Evolutionary conservation across 495 filamentous ascomycete genomes (phyloP).

Genomic region (Penicillium longicatenatum): DNA sequence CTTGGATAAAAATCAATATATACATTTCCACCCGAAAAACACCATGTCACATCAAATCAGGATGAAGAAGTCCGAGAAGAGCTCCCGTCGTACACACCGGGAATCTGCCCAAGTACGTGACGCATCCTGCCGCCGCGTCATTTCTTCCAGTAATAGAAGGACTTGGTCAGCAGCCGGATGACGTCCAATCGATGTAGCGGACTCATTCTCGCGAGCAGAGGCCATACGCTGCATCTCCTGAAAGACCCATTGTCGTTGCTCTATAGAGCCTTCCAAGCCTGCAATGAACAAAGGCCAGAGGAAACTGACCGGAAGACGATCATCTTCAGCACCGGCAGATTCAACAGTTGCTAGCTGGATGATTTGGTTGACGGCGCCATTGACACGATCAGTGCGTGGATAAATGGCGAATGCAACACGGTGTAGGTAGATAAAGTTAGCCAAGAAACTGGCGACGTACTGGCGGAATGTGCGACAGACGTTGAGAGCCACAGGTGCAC

Average conservation of each 20-base stretch:
- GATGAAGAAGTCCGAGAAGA: constrained; percentile 42
- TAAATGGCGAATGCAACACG: constrained; percentile 47
- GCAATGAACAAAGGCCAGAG: constrained; percentile 44
- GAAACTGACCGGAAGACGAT: constrained; percentile 35
- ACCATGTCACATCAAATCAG: constrained; percentile 15
- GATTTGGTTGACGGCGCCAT: constrained; percentile 42
- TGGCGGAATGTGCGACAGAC: constrained; percentile 40
- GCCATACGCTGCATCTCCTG: constrained; percentile 42
- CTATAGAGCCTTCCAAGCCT: constrained; percentile 36
- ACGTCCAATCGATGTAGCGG: constrained; percentile 10
- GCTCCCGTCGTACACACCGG: constrained; percentile 37
- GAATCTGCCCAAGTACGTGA: constrained; percentile 45
- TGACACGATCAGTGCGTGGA: constrained; percentile 43
- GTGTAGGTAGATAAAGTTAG: constrained; percentile 45
- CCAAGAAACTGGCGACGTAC: constrained; percentile 44
- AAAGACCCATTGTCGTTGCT: constrained; percentile 40
- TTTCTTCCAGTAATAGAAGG: constrained; percentile 38
- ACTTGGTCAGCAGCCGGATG: constrained; percentile 40
- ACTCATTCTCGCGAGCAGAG: constrained; percentile 4
- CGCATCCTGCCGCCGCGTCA: constrained; percentile 42
- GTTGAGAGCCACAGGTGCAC: constrained; percentile 27
- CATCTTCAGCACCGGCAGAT: constrained; percentile 12
- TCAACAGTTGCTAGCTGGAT: constrained; percentile 42
- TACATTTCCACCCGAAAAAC: not conserved
- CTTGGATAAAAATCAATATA: not conserved